A percentile compares a stretch with the other conserved stretches of the same genome.
phyloP scores from a whole-genome alignment of 2,329 filamentous ascomycete genomes.

The Coniella vitis region DNA sequence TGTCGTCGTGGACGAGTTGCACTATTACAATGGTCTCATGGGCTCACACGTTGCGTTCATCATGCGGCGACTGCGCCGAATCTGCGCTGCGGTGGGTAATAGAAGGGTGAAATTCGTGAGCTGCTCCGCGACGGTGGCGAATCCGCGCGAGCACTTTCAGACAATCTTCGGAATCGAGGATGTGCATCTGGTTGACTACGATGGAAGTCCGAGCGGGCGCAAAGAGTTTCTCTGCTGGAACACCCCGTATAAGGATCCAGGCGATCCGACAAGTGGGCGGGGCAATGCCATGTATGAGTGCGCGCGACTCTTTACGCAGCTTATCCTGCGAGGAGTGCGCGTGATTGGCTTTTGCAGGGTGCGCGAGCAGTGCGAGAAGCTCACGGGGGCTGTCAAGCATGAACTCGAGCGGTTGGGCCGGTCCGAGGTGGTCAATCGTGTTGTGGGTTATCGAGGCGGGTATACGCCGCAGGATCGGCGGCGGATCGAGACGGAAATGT shows the following conservation, averaged over 20 bases:
- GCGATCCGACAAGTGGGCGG: slow-evolving; percentile 78
- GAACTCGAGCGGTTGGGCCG: slow-evolving; percentile 70
- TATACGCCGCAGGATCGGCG: slow-evolving; percentile 89
- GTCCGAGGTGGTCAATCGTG: slow-evolving; percentile 65
- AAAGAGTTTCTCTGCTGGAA: slow-evolving; percentile 99
- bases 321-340: slow-evolving; percentile 80
- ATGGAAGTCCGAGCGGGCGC: slow-evolving; percentile 84
- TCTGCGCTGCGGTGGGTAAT: slow-evolving; percentile 89
- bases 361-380: slow-evolving; percentile 78
- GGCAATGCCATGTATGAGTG: slow-evolving; percentile 78
- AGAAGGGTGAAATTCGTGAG: slow-evolving; percentile 81
- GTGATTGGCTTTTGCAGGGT: slow-evolving; percentile 91
- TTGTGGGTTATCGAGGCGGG: slow-evolving; percentile 94
- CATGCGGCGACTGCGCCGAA: slow-evolving; percentile 79
- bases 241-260: slow-evolving; percentile 85
- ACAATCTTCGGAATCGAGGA: slow-evolving; percentile 86
- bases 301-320: slow-evolving; percentile 83
- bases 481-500: slow-evolving; percentile 91
- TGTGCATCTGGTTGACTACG: slow-evolving; percentile 77
- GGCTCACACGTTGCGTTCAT: slow-evolving; percentile 92
- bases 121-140: slow-evolving; percentile 93
- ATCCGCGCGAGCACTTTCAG: slow-evolving; percentile 85
- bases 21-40: slow-evolving; percentile 93
- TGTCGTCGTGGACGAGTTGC: slow-evolving; percentile 86
- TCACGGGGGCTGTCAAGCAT: slow-evolving; percentile 71